These are phyloP conservation scores for Apiotrichum akiyoshidainum DNA, from an alignment of 1,284 basidiomycete genomes.

Conservation along the genomic window DNA sequence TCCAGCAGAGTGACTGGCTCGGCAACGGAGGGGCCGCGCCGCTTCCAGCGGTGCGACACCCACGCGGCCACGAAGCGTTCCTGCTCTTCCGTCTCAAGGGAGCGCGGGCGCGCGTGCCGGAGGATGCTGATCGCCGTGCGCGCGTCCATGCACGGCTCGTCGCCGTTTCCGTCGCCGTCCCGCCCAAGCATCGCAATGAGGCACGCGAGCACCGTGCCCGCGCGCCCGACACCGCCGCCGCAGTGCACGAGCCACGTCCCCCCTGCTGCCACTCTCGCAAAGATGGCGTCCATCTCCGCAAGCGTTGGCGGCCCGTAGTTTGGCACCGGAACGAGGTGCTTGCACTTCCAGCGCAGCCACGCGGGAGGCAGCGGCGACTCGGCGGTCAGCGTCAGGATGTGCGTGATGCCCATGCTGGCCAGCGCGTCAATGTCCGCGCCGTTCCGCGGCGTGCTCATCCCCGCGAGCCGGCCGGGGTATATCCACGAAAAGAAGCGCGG, in stretches of 20 bases:
- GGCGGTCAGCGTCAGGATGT: constrained; percentile 60
- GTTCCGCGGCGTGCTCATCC: constrained; percentile 60
- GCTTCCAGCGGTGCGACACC: constrained; percentile 61
- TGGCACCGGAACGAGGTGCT: constrained; percentile 60
- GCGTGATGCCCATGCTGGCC: constrained; percentile 56
- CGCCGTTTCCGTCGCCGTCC: constrained; percentile 7
- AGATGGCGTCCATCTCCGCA: constrained; percentile 61
- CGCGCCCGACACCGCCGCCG: constrained; percentile 62
- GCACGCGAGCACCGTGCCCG: constrained; percentile 62
- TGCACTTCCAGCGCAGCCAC: constrained; percentile 57
- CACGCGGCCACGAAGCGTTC: constrained; percentile 59
- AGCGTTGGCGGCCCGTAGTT: constrained; percentile 59
- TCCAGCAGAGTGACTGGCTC: constrained; percentile 31
- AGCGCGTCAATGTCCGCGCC: constrained; percentile 57
- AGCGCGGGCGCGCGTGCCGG: constrained; percentile 57
- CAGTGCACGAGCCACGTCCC: constrained; percentile 59
- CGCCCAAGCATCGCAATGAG: constrained; percentile 60
- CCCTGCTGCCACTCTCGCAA: constrained; percentile 54
- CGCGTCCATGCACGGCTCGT: constrained; percentile 55
- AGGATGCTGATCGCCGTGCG: constrained; percentile 55
- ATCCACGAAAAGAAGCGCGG: constrained; percentile 64
- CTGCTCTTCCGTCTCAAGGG: constrained; percentile 59
- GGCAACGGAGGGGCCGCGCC: background rate
- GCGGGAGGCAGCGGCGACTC: constrained; percentile 56
- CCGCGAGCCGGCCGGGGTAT: constrained; percentile 59